Conservation (phyloP, 345 rosid species). For the Excoecaria cochinchinensis region DNA sequence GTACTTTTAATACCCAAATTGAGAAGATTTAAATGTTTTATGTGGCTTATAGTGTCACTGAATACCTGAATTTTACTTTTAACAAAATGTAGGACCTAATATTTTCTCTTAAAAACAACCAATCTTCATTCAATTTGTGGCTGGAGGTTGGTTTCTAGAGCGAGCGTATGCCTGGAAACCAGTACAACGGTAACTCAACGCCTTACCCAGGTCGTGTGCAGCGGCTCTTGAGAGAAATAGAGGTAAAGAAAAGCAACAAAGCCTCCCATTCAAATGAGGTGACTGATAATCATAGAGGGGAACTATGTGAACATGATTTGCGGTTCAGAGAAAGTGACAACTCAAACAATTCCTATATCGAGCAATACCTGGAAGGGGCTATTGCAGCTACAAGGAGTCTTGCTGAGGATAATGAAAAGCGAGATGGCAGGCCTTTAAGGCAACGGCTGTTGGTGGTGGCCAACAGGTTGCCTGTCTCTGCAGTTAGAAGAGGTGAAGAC, state of each 20-base stretch:
- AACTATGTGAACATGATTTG: constrained; percentile 48
- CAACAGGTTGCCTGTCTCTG: constrained; percentile 95
- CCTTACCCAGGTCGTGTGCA: constrained; percentile 57
- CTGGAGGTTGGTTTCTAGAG: constrained; percentile 37
- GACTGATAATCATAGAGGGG: constrained; percentile 41
- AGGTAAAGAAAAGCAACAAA: constrained; percentile 55
- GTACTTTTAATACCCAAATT: constrained; percentile 6
- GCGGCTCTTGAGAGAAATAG: constrained; percentile 78
- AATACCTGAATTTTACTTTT: constrained; percentile 19
- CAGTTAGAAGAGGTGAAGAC: constrained; percentile 90
- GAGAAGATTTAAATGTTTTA: constrained; percentile 24
- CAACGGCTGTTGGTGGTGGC: constrained; percentile 96
- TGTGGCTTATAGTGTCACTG: constrained; percentile 24
- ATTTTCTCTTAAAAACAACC: constrained; percentile 26
- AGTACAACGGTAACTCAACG: constrained; percentile 63
- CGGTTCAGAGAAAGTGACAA: constrained; percentile 52
- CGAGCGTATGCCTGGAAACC: constrained; percentile 93
- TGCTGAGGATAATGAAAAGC: constrained; percentile 54
- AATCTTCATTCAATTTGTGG: constrained; percentile 21
- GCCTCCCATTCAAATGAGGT: constrained; percentile 51
- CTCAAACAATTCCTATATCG: constrained; percentile 48
- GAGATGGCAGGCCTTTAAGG: constrained; percentile 65
- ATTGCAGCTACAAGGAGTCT: constrained; percentile 44
- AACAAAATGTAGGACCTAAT: constrained; percentile 54
- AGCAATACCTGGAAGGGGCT: constrained; percentile 66